phyloP scores from a whole-genome alignment of 1,284 basidiomycete genomes.

The Ustilago tritici region DNA sequence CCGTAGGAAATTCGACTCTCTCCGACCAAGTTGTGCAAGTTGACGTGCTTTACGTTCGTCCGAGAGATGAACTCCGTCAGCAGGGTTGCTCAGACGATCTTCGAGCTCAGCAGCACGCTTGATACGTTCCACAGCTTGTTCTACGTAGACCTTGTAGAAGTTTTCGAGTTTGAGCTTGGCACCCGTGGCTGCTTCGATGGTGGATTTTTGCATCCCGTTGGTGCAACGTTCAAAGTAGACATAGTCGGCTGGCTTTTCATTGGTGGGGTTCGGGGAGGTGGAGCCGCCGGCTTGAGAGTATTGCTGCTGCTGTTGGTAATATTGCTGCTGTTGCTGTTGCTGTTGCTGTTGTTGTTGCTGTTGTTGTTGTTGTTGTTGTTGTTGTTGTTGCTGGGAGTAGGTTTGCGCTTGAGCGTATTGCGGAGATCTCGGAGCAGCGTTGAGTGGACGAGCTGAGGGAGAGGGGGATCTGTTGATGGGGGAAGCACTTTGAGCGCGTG shows the following conservation, averaged over 20 bases:
- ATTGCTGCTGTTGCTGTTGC: conserved; percentile 31
- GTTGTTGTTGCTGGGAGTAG: conserved; percentile 34
- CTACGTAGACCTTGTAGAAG: conserved; percentile 95
- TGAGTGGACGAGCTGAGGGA: conserved; percentile 42
- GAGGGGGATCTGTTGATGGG: conserved; percentile 49
- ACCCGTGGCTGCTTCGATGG: conserved; percentile 89
- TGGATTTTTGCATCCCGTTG: conserved; percentile 84
- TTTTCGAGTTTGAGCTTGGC: conserved; percentile 98
- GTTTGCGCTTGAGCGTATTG: conserved; percentile 47
- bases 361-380: conserved; percentile 20
- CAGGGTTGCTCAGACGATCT: conserved; percentile 76
- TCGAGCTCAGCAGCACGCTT: conserved; percentile 92
- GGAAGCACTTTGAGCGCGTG: conserved; percentile 15
- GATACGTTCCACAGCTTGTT: conserved; percentile 89
- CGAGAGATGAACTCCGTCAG: conserved; percentile 58
- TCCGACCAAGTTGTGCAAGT: conserved; percentile 87
- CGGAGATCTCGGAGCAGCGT: conserved; percentile 33
- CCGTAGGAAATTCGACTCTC: conserved; percentile 83
- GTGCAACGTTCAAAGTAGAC: conserved; percentile 95
- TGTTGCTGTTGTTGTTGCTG: conserved; percentile 30
- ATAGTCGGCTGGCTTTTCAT: conserved; percentile 77
- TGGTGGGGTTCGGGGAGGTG: conserved; percentile 43
- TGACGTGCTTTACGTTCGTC: conserved; percentile 91
- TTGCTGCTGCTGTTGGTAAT: conserved; percentile 39
- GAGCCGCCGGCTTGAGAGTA: conserved; percentile 30